These are phyloP conservation scores for Amniculicola lignicola DNA, from an alignment of 495 filamentous ascomycete genomes.

Conservation along the genomic window DNA sequence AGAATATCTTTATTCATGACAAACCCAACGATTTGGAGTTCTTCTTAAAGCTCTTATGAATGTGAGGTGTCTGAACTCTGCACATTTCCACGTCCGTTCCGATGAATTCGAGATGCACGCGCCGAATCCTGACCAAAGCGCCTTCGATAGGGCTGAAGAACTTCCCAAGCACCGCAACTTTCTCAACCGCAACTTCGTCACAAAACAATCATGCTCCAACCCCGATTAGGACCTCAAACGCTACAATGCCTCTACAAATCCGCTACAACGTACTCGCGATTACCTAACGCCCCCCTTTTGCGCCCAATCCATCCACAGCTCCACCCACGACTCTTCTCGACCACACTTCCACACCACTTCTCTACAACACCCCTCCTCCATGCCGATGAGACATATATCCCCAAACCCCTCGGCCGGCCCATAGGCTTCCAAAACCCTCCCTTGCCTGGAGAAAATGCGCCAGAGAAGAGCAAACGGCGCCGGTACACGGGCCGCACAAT, in stretches of 20 bases:
- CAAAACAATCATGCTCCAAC: constrained; percentile 17
- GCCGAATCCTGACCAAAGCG: too few relatives aligned
- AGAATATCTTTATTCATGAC: too few relatives aligned
- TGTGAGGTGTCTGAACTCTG: too few relatives aligned
- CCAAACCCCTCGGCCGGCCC: constrained; percentile 68
- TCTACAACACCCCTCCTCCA: constrained; percentile 1
- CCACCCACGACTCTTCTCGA: not conserved
- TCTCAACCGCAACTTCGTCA: not conserved
- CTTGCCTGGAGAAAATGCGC: constrained; percentile 71
- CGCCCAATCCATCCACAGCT: not conserved
- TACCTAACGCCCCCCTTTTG: not conserved
- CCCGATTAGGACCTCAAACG: constrained; percentile 4
- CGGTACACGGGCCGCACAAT: constrained; percentile 80
- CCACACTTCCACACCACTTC: constrained; percentile 2
- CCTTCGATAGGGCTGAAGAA: too few relatives aligned
- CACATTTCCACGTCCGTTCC: too few relatives aligned
- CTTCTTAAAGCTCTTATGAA: too few relatives aligned
- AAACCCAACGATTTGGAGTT: too few relatives aligned
- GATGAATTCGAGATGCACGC: too few relatives aligned
- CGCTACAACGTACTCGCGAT: constrained; percentile 3
- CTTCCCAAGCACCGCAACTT: too few relatives aligned
- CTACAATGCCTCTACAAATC: not conserved
- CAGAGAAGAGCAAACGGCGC: constrained; percentile 64
- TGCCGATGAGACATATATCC: constrained; percentile 56
- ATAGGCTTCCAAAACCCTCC: constrained; percentile 78